Evolutionary conservation across 202 grass and related monocot genomes (phyloP), one percentile per base, ranked within the genome.

Genomic region (Schoenoplectus triqueter): DNA sequence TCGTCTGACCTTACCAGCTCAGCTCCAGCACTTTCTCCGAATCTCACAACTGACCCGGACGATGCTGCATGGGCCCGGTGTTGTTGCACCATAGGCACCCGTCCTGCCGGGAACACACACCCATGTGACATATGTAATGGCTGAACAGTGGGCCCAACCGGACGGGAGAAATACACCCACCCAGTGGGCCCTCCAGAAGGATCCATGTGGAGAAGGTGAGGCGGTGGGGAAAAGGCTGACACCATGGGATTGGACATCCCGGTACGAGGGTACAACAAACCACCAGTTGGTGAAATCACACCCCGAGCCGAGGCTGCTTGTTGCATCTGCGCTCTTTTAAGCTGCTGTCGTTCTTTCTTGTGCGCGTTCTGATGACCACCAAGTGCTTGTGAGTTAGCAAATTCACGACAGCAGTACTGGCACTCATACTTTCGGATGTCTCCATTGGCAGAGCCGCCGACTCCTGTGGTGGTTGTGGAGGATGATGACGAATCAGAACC

Each of bases 281-380:
- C 70, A 15, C 51, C 85, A 0, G 77, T 78, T 1, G 87, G 70
- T 0, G 92, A 88, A 6, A 87, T 83, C 3, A 91, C 44, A 0
- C 92, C 90, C 0, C 87, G 86, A 14, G 89, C 89, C 0, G 83
- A 87, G 0, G 92, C 92, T 0, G 90, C 89, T 44, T 90, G 85
- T 84, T 97, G 94, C 83, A 95, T 85, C 91, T 97, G 95, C 10
- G 92, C 92, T 71, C 92, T 92, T 86, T 97, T 97, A 4, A 95
- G 91, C 85, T 95, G 92, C 85, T 97, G 95, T 64, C 95, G 84
- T 86, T 94, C 95, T 88, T 97, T 97, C 92, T 97, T 97, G 90
- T 94, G 95, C 22, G 95, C 92, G 92, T 94, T 94, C 92, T 94
- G 95, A 79, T 94, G 92, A 15, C 95, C 95, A 21, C 95, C 95